Evolutionary conservation across 371 early-diverging fungal genomes (phyloP).

Genomic region (Mucor mucedo): DNA sequence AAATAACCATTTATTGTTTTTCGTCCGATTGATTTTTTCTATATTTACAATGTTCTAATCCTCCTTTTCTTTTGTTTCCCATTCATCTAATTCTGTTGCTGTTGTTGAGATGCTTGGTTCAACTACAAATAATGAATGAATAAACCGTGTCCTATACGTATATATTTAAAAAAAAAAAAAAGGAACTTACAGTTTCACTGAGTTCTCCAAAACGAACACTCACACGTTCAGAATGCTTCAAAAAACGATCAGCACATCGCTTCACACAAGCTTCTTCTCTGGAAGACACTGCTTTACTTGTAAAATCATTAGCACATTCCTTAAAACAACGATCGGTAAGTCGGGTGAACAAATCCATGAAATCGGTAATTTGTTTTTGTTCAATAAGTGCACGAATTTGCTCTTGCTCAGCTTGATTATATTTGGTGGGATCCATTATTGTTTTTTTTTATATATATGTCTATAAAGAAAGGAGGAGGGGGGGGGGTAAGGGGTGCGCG

Average conservation of each 20-base stretch:
- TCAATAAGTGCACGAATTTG: slow-evolving; percentile 84
- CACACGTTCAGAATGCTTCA: slow-evolving; percentile 90
- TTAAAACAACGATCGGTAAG: slow-evolving; percentile 89
- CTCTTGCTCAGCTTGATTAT: slow-evolving; percentile 71
- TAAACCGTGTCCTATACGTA: too few species aligned
- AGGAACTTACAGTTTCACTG: slow-evolving; percentile 49
- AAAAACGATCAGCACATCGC: slow-evolving; percentile 90
- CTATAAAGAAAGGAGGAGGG: too few species aligned
- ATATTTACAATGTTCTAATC: too few species aligned
- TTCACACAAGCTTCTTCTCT: slow-evolving; percentile 86
- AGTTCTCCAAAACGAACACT: slow-evolving; percentile 84
- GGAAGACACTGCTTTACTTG: slow-evolving; percentile 79
- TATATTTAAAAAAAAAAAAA: too few species aligned
- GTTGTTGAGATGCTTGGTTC: slow-evolving; percentile 8
- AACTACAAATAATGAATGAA: neutral
- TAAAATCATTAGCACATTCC: slow-evolving; percentile 92
- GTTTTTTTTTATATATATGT: too few species aligned
- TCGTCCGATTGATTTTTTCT: neutral
- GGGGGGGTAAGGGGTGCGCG: too few species aligned
- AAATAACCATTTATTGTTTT: too few species aligned
- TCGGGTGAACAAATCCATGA: slow-evolving; percentile 78
- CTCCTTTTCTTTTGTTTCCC: neutral
- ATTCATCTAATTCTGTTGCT: neutral
- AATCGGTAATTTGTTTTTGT: slow-evolving; percentile 92
- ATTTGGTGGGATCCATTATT: slow-evolving; percentile 63